These are phyloP conservation scores for Colletotrichum lentis DNA, from an alignment of 2,329 filamentous ascomycete genomes.

Conservation along the genomic window DNA sequence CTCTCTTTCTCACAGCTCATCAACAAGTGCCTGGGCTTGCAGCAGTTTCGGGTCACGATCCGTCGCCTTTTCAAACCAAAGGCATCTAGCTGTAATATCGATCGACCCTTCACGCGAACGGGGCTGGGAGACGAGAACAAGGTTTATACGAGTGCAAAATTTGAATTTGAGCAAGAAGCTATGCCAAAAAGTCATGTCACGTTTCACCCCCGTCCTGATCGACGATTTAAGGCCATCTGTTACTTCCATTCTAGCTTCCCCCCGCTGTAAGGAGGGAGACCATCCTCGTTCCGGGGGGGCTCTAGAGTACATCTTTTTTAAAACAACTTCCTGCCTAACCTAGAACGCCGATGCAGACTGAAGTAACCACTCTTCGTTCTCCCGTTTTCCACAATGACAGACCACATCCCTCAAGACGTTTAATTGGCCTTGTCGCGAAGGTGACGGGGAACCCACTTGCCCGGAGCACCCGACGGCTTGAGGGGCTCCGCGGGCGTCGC, in stretches of 20 bases:
- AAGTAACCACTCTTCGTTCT: conserved; percentile 31
- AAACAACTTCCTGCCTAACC: conserved; percentile 46
- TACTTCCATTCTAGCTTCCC: conserved; percentile 42
- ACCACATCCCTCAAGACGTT: conserved; percentile 47
- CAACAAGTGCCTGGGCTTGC: background rate
- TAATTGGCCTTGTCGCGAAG: conserved; percentile 52
- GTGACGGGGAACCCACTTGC: conserved; percentile 67
- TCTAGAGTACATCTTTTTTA: conserved; percentile 51
- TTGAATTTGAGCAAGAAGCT: conserved; percentile 20
- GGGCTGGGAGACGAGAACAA: background rate
- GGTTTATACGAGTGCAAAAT: conserved; percentile 1
- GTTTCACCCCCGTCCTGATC: conserved; percentile 32
- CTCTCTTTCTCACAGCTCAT: background rate
- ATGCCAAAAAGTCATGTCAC: conserved; percentile 36
- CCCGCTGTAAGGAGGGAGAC: conserved; percentile 45
- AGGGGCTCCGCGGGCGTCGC: conserved; percentile 57
- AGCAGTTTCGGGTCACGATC: background rate
- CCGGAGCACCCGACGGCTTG: conserved; percentile 61
- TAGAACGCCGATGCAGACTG: conserved; percentile 51
- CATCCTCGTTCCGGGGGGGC: conserved; percentile 44
- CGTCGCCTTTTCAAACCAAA: background rate
- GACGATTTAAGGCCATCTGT: conserved; percentile 36
- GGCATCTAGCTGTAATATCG: background rate
- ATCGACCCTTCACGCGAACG: background rate
- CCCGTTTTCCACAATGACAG: conserved; percentile 24